Conservation (phyloP, 768 basidiomycete species). For the Thelephora ganbajun region DNA sequence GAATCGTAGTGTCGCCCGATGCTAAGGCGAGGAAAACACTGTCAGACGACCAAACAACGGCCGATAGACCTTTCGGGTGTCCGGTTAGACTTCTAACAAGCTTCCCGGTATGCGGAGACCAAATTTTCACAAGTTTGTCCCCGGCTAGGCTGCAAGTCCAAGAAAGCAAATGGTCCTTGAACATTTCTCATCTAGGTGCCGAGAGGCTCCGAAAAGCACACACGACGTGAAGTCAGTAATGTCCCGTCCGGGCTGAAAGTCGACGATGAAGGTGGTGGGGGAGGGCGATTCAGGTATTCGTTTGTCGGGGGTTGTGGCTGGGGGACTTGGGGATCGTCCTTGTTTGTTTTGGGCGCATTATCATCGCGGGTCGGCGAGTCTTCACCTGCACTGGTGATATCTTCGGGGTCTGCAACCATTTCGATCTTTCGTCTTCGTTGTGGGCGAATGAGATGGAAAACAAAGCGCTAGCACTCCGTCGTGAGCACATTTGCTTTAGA, state of each 20-base stretch:
- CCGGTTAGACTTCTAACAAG: slow-evolving; percentile 62
- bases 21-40: slow-evolving; percentile 76
- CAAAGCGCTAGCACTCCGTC: not conserved
- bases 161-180: not conserved
- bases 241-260: slow-evolving; percentile 80
- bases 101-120: slow-evolving; percentile 70
- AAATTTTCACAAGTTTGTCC: slow-evolving; percentile 68
- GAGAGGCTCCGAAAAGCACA: slow-evolving; percentile 2
- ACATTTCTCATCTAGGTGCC: not conserved
- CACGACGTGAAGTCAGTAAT: slow-evolving; percentile 78
- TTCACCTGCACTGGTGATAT: slow-evolving; percentile 13
- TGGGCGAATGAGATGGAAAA: not conserved
- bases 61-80: slow-evolving; percentile 75
- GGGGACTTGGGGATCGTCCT: slow-evolving; percentile 71
- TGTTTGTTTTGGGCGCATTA: slow-evolving; percentile 70
- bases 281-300: slow-evolving; percentile 22
- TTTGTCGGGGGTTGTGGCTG: slow-evolving; percentile 31
- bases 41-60: slow-evolving; percentile 82
- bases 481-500: not conserved
- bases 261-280: slow-evolving; percentile 18
- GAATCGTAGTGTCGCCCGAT: slow-evolving; percentile 81
- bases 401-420: not conserved
- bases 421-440: not conserved
- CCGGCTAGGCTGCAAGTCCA: slow-evolving; percentile 31
- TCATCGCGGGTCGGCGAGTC: slow-evolving; percentile 39